Percentiles rank a stretch among this genome's conserved stretches.
These are phyloP conservation scores for Eucalyptus coolabah DNA, from an alignment of 345 rosid genomes.

Conservation along the genomic window DNA sequence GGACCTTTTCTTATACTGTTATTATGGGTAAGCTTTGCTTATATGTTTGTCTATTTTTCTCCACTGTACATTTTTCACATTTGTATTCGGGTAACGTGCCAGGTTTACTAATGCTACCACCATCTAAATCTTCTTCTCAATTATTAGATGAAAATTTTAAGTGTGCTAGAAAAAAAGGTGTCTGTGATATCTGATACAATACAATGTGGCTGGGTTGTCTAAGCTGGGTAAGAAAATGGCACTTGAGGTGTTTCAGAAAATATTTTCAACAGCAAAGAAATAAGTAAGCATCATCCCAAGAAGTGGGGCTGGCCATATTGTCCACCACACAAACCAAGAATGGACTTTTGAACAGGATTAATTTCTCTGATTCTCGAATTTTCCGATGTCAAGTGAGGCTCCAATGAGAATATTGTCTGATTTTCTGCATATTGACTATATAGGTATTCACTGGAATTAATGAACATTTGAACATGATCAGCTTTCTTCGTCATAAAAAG, in stretches of 20 bases:
- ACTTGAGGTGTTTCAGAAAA: neutral
- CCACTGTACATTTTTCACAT: neutral
- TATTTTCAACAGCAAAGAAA: neutral
- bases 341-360: neutral
- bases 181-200: neutral
- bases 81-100: neutral
- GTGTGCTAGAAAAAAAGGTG: neutral
- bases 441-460: neutral
- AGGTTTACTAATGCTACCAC: neutral
- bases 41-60: neutral
- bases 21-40: conserved; percentile 57
- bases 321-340: neutral
- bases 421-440: neutral
- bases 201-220: neutral
- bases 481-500: neutral
- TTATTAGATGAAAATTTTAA: neutral
- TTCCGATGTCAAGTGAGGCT: neutral
- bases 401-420: neutral
- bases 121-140: neutral
- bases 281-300: neutral
- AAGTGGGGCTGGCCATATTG: neutral
- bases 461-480: neutral
- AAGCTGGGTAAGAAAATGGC: neutral
- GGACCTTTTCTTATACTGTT: conserved; percentile 83
- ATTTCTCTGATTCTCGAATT: neutral